A percentile compares a stretch with the other conserved stretches of the same genome.
Evolutionary conservation across 495 filamentous ascomycete genomes (phyloP).

Genomic region (Coniosporium apollinis): DNA sequence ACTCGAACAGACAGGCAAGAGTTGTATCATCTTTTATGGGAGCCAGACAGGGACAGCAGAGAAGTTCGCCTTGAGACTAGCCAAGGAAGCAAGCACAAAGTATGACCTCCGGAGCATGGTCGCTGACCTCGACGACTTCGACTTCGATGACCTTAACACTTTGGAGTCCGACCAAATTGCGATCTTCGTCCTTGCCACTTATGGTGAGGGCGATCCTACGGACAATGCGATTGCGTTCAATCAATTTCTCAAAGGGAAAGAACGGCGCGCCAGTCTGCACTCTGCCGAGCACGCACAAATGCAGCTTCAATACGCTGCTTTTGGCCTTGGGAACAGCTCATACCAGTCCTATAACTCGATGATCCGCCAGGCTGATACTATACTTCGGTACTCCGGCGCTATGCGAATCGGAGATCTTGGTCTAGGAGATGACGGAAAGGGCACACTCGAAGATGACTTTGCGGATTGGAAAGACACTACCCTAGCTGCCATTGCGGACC

Average conservation of each 20-base stretch:
- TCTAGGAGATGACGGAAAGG: slow-evolving; percentile 8
- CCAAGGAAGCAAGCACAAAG: not conserved
- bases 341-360: slow-evolving; percentile 13
- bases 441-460: slow-evolving; percentile 12
- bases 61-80: not conserved
- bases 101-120: not conserved
- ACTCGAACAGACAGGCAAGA: not conserved
- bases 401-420: slow-evolving; percentile 2
- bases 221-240: not conserved
- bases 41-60: not conserved
- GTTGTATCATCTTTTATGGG: not conserved
- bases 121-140: not conserved
- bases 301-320: not conserved
- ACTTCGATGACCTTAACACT: not conserved
- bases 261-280: not conserved
- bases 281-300: not conserved
- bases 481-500: not conserved
- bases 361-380: slow-evolving; percentile 1
- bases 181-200: not conserved
- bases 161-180: not conserved
- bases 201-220: not conserved
- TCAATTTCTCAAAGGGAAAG: too few species aligned
- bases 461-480: slow-evolving; percentile 10
- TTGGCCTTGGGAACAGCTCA: slow-evolving; percentile 6
- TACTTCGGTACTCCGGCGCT: slow-evolving; percentile 4